Base-by-base conservation (phyloP, 306 rosid species). In the Alnus rubra region DNA sequence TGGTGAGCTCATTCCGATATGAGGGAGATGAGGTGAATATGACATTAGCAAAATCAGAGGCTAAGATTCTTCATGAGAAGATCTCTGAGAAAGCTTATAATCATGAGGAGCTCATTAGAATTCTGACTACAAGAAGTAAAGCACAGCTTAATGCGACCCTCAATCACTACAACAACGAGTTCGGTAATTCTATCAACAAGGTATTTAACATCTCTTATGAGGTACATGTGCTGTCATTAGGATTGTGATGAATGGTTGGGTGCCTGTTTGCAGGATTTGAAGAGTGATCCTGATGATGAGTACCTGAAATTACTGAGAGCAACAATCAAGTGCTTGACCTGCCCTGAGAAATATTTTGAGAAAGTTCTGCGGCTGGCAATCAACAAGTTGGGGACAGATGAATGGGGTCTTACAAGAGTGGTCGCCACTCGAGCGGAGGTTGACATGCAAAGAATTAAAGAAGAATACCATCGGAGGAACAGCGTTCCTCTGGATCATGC, bases 301-400 rank as follows among this genome's bases (percentile, higher is more conserved):
- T 91, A 81, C 86, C 89, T 91, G 82, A 87, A 85, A 76, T 44
- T 95, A 71, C 80, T 93, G 88, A 91, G 92, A 82, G 82, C 84
- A 30, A 78, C 91, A 58, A 82, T 90, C 47, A 91, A 86, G 87
- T 79, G 94, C 78, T 86, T 95, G 79, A 90, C 90, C 68, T 75
- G 48, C 69, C 91, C 99, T 45, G 97, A 93, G 89, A 93, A 90
- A 76, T 87, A 93, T 74, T 93, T 86, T 30, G 90, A 84, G 79
- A 89, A 93, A 78, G 35, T 86, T 81, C 78, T 89, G 52, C 79
- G 99, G 68, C 74, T 75, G 85, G 92, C 87, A 31, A 80, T 93
- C 79, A 91, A 91, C 86, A 91, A 84, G 87, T 3, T 76, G 59
- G 98, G 99, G 49, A 95, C 97, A 39, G 98, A 95, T 37, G 99